Conservation (phyloP, 345 rosid species). For the Carallia brachiata region DNA sequence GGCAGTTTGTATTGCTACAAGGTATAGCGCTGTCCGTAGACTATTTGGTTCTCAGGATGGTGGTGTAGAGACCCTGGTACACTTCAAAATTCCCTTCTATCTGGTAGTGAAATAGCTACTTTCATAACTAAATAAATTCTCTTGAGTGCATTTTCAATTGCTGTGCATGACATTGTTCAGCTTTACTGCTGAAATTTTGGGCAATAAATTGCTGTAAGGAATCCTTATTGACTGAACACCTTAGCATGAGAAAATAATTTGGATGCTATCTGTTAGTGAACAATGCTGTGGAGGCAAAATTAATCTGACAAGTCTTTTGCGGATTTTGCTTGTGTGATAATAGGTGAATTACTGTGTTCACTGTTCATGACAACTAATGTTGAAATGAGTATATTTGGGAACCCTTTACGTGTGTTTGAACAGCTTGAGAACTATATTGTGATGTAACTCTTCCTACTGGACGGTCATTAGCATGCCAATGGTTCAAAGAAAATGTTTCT, state of each 20-base stretch:
- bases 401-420: background rate
- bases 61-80: conserved; percentile 81
- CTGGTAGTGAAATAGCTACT: background rate
- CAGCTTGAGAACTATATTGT: background rate
- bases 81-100: background rate
- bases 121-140: background rate
- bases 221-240: background rate
- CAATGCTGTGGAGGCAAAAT: background rate
- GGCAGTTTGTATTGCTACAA: conserved; percentile 94
- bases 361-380: conserved; percentile 8
- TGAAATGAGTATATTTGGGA: too few species aligned
- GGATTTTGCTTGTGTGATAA: background rate
- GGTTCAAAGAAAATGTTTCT: conserved; percentile 5
- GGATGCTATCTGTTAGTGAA: background rate
- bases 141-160: background rate
- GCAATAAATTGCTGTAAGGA: too few species aligned
- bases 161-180: background rate
- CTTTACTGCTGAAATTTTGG: background rate
- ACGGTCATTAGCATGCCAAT: background rate
- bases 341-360: background rate
- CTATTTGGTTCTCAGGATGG: conserved; percentile 80
- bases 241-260: too few species aligned
- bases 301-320: background rate
- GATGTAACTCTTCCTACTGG: background rate
- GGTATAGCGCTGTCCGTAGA: conserved; percentile 92